Evolutionary conservation across 108 stramenopile species (phyloP).

Genomic region (Nitzschia sp.): DNA sequence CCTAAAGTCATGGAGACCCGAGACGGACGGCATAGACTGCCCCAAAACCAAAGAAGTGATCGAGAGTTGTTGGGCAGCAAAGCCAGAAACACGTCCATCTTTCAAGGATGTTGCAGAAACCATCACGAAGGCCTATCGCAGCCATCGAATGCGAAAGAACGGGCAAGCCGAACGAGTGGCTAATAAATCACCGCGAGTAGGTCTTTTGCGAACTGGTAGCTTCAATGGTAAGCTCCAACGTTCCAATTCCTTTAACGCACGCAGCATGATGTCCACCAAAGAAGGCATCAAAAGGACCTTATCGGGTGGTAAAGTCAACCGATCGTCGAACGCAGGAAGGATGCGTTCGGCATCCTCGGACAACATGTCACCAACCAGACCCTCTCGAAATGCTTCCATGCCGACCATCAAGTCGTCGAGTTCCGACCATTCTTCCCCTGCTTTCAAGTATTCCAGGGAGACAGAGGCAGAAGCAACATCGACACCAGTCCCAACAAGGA

Average conservation of each 20-base stretch:
- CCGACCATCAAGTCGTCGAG: background rate
- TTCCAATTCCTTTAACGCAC: too few species aligned
- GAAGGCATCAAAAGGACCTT: background rate
- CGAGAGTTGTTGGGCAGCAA: constrained; percentile 50
- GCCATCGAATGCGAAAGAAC: background rate
- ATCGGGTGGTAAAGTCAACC: too few species aligned
- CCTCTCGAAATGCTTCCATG: background rate
- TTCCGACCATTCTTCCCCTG: background rate
- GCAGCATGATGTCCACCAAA: too few species aligned
- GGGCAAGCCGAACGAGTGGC: background rate
- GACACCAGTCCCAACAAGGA: background rate
- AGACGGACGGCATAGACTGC: constrained; percentile 3
- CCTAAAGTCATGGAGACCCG: constrained; percentile 35
- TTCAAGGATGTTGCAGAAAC: background rate
- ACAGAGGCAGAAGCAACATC: too few species aligned
- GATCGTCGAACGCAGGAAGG: too few species aligned
- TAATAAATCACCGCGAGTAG: too few species aligned
- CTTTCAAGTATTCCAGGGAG: background rate
- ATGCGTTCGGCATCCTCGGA: too few species aligned
- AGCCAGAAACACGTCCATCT: constrained; percentile 48
- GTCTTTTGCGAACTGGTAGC: too few species aligned
- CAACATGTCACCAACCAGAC: too few species aligned
- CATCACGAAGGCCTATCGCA: background rate
- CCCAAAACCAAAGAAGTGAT: constrained; percentile 2
- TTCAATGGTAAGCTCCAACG: too few species aligned